Evolutionary conservation across 495 filamentous ascomycete species (phyloP).

Genomic region (Chaetomium cochliodes): DNA sequence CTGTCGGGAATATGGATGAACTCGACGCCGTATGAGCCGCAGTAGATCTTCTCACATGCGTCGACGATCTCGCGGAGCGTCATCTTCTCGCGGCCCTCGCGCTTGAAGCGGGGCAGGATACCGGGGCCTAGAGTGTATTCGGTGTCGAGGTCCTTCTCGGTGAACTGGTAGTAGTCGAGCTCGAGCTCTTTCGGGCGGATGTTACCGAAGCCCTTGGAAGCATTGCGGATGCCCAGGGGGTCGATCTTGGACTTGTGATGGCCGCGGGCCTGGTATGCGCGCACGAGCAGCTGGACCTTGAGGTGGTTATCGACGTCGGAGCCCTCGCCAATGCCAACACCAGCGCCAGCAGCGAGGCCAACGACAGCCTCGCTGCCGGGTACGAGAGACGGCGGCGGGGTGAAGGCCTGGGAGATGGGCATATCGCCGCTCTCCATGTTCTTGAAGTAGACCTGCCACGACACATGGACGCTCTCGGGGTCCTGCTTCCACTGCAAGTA

Average conservation of each 20-base stretch:
- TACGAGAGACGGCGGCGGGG: slow-evolving; percentile 87
- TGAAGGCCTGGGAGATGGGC: slow-evolving; percentile 95
- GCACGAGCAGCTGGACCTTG: slow-evolving; percentile 94
- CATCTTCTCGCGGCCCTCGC: slow-evolving; percentile 88
- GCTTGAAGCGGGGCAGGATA: slow-evolving; percentile 91
- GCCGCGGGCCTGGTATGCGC: slow-evolving; percentile 95
- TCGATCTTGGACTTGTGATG: slow-evolving; percentile 98
- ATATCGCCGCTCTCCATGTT: slow-evolving; percentile 99
- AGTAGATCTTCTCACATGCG: slow-evolving; percentile 93
- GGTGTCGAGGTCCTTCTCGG: slow-evolving; percentile 87
- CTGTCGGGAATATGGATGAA: slow-evolving; percentile 98
- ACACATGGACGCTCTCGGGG: slow-evolving; percentile 89
- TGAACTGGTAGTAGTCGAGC: slow-evolving; percentile 90
- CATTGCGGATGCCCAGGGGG: slow-evolving; percentile 86
- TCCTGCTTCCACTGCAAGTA: slow-evolving; percentile 96
- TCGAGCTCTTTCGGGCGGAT: slow-evolving; percentile 88
- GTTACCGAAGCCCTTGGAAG: slow-evolving; percentile 82
- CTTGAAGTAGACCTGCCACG: slow-evolving; percentile 98
- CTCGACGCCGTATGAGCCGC: slow-evolving; percentile 92
- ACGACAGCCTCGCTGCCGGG: slow-evolving; percentile 76
- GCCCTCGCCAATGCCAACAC: slow-evolving; percentile 65
- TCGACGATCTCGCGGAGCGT: slow-evolving; percentile 89
- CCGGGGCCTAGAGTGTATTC: slow-evolving; percentile 92
- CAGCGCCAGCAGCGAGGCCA: slow-evolving; percentile 66
- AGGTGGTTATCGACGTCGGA: slow-evolving; percentile 92